Percentiles rank a stretch among this genome's conserved stretches.
These are phyloP conservation scores for Sistotremastrum niveocremeum DNA, from an alignment of 768 basidiomycete genomes.

Conservation along the genomic window DNA sequence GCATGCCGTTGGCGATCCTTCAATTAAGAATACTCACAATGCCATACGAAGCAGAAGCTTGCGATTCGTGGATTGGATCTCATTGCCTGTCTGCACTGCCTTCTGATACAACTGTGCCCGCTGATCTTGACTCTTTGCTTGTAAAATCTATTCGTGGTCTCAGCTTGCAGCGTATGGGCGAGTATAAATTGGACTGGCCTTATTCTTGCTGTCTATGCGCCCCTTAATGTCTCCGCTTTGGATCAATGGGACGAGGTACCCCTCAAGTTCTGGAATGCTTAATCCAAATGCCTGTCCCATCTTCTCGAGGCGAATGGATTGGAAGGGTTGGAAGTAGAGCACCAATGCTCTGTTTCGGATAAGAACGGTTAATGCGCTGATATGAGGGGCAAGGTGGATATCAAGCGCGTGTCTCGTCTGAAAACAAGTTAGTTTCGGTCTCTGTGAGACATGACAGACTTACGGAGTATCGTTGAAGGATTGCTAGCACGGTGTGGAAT, in stretches of 20 bases:
- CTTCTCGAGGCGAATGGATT: constrained; percentile 66
- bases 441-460: constrained; percentile 3
- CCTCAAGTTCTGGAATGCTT: constrained; percentile 55
- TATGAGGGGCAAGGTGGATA: constrained; percentile 61
- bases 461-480: constrained; percentile 63
- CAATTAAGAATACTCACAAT: constrained; percentile 37
- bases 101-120: constrained; percentile 64
- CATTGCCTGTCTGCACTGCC: constrained; percentile 58
- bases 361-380: constrained; percentile 45
- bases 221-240: constrained; percentile 66
- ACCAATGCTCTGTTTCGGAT: constrained; percentile 68
- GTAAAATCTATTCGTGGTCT: constrained; percentile 42
- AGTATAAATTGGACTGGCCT: constrained; percentile 30
- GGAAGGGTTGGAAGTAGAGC: constrained; percentile 88
- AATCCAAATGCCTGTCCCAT: constrained; percentile 85
- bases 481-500: constrained; percentile 70
- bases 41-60: constrained; percentile 75
- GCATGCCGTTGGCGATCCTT: neutral
- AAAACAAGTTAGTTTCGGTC: constrained; percentile 8
- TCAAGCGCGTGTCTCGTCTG: constrained; percentile 71
- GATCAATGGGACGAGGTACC: constrained; percentile 65
- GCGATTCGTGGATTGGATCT: constrained; percentile 59
- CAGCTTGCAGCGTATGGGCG: constrained; percentile 3
- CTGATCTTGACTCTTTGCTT: constrained; percentile 67
- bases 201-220: constrained; percentile 81